A percentile compares a stretch with the other conserved stretches of the same genome.
Evolutionary conservation across 176 grass and related monocot species (phyloP).

Genomic region (Oryza glaberrima): DNA sequence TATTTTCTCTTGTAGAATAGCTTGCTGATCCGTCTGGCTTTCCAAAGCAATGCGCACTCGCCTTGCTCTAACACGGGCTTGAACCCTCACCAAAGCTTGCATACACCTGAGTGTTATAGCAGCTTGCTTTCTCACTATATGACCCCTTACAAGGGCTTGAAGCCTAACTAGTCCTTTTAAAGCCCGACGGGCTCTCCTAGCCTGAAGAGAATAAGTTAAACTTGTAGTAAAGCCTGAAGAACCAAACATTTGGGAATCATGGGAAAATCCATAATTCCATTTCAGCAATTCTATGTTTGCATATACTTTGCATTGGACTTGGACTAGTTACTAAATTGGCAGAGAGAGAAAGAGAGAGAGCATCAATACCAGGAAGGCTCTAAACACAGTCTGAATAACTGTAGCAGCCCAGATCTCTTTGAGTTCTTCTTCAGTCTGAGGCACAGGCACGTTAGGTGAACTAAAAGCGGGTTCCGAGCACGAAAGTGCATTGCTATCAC

Average conservation of each 20-base stretch:
- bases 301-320: not conserved
- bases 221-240: not conserved
- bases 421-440: slow-evolving; percentile 56
- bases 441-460: slow-evolving; percentile 35
- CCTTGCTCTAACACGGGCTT: slow-evolving; percentile 88
- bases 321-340: slow-evolving; percentile 3
- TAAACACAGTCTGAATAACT: slow-evolving; percentile 85
- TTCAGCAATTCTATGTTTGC: not conserved
- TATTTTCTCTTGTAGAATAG: slow-evolving; percentile 45
- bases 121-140: slow-evolving; percentile 98
- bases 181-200: slow-evolving; percentile 88
- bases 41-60: slow-evolving; percentile 86
- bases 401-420: slow-evolving; percentile 74
- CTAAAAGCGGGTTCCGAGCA: slow-evolving; percentile 42
- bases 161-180: slow-evolving; percentile 92
- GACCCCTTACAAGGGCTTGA: slow-evolving; percentile 94
- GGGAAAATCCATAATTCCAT: not conserved
- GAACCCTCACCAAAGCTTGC: slow-evolving; percentile 94
- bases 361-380: slow-evolving; percentile 77
- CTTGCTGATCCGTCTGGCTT: slow-evolving; percentile 70
- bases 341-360: not conserved
- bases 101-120: slow-evolving; percentile 88
- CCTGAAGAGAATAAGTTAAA: slow-evolving; percentile 59
- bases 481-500: slow-evolving; percentile 35
- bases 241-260: not conserved